Evolutionary conservation across 2,329 filamentous ascomycete species (phyloP).

Genomic region (Exserohilum turcica): DNA sequence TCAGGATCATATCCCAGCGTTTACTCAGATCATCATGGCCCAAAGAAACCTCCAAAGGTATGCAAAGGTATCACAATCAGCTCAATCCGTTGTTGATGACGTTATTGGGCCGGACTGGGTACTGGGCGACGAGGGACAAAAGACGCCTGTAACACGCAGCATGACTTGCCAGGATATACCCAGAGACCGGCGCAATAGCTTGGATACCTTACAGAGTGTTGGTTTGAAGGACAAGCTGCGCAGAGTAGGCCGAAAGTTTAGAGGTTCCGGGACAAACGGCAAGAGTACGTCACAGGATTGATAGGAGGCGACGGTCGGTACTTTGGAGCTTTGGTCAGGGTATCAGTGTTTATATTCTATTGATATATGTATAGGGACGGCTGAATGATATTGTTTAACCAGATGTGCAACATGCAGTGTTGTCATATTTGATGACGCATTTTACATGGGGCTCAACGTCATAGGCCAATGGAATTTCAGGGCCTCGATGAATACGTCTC

Average conservation of each 20-base stretch:
- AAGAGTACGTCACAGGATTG: background rate
- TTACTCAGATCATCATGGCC: too few relatives aligned
- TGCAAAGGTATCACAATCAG: background rate
- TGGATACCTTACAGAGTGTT: too few relatives aligned
- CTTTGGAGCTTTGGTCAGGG: background rate
- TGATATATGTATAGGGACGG: background rate
- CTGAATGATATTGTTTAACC: background rate
- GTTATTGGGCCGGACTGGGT: background rate
- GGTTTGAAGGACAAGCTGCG: background rate
- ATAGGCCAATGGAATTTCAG: slow-evolving; percentile 3
- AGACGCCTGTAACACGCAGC: background rate
- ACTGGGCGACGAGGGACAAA: background rate
- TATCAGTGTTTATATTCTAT: background rate
- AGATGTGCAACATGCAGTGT: background rate
- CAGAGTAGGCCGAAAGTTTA: background rate
- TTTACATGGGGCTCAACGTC: slow-evolving; percentile 10
- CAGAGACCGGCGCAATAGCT: background rate
- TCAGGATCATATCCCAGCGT: too few relatives aligned
- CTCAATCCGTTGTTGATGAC: background rate
- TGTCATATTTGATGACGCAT: slow-evolving; percentile 5
- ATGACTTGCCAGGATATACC: too few relatives aligned
- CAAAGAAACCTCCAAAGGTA: too few relatives aligned
- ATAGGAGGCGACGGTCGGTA: background rate
- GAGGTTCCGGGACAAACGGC: background rate
- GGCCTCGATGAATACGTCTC: background rate